Percentiles rank a stretch among this genome's conserved stretches.
Evolutionary conservation across 129 eudicot species (phyloP).

Genomic region (Tanacetum coccineum): DNA sequence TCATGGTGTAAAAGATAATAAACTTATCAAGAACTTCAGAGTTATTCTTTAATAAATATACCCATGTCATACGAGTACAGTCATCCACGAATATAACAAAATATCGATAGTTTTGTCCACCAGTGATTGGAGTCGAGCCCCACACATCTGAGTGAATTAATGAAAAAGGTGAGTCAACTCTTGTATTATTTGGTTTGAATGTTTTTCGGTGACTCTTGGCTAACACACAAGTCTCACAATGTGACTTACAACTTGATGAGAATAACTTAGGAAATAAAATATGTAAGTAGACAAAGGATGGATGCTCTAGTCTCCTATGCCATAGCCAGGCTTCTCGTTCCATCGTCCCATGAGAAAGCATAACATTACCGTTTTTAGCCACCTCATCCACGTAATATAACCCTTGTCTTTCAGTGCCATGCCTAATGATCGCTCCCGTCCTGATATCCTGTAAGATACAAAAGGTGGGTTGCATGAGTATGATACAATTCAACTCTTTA

Average conservation of each 20-base stretch:
- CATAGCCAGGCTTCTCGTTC: background rate
- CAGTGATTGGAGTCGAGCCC: background rate
- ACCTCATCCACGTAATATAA: background rate
- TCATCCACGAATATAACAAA: no score
- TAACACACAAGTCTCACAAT: background rate
- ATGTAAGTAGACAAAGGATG: background rate
- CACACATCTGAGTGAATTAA: background rate
- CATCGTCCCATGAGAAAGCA: background rate
- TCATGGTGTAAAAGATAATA: background rate
- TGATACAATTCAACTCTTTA: background rate
- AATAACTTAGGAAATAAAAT: background rate
- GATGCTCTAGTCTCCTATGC: background rate
- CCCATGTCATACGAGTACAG: background rate
- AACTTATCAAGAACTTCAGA: background rate
- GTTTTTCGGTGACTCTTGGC: background rate
- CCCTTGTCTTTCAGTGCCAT: background rate
- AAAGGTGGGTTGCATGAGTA: background rate
- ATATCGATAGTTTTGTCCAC: background rate
- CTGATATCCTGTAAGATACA: background rate
- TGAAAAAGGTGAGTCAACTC: background rate
- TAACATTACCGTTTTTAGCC: background rate
- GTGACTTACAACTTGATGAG: background rate
- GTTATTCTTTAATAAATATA: no score
- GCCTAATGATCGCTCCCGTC: background rate
- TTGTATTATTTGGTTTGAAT: background rate